Evolutionary conservation across 306 rosid genomes (phyloP), one percentile per base, ranked within the genome.

Genomic region (Pachyrhizus erosus): DNA sequence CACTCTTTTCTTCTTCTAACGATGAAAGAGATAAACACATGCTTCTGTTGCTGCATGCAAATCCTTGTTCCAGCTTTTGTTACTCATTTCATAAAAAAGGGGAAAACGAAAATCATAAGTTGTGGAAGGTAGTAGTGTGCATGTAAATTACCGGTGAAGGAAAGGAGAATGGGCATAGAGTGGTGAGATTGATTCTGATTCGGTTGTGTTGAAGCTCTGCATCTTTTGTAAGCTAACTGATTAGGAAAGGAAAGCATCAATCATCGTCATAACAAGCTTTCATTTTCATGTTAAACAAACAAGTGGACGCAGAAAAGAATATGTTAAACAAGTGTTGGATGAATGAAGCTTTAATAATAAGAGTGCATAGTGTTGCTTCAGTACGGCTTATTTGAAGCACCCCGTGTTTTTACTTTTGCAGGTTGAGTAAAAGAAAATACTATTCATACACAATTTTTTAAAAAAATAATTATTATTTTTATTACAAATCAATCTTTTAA

Each of bases 151-250:
- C 98, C 97, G 62, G 75, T 81, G 84, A 55, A 85, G 76, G 86
- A 91, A 85, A 61, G 91, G 81, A 12, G 94, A 89, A 69, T 88
- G 92, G 37, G 75, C 58, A 57, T 85, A 88, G 60, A 91, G 80
- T 20, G 81, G 91, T 27, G 90, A 89, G 87, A 57, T 76, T 21
- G 97, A 43, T 24, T 84, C 79, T 21, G 97, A 43, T 24, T 84
- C 86, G 69, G 84, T 79, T 5, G 89, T 42, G 67, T 86, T 86
- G 88, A 91, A 87, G 87, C 91, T 88, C 82, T 94, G 97, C 98
- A 94, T 90, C n/a, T 68, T 67, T 67, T 52, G n/a, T 45, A 2
- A 66, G 51, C 43, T 21, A 54, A 51, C 12, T 51, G 21, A 81
- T 7, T 8, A 68, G 26, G 55, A 60, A 62, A 68, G 26, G 55